Base-by-base conservation (phyloP, 176 grass and related monocot genomes). In the Oryza glaberrima region DNA sequence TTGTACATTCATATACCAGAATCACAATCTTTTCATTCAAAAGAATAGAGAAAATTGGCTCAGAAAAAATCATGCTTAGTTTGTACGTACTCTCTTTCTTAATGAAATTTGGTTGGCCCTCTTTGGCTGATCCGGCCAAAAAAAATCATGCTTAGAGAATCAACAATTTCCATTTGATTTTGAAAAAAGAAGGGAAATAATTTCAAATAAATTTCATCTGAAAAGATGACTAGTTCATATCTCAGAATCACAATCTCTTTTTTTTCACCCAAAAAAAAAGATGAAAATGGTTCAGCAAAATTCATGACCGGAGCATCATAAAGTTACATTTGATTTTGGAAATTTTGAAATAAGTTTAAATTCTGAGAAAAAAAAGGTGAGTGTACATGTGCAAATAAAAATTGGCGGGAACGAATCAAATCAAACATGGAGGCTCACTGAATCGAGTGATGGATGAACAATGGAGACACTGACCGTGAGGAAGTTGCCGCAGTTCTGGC, bases 401-500 rank as follows among this genome's bases (percentile, higher is more conserved):
- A n/a, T 58, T 19, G 54, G 54, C 17, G 54, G 54, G 54, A 58
- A n/a, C 0, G 7, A 58, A 58, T 58, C 4, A 14, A 14, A 56
- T 56, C 17, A 20, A 58, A 58, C 17, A 58, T 58, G 54, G 17
- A 20, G 17, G 0, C 4, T 12, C 9, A 1, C 49, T 11, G 8
- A 49, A 49, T 49, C 47, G 15, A 1, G 49, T 3, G 8, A 22
- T 7, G 25, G 46, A 44, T 48, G 51, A 25, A 8, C 49, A 47
- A 83, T 69, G 35, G 51, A 25, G 28, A 8, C 49, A 58, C 86
- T 69, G 79, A 94, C 92, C 47, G 89, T 89, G 66, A 94, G 72
- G 87, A 94, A 94, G 58, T 94, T 94, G 64, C 89, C 92, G 71
- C 76, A 84, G 73, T 94, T 94, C 84, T 91, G 89, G 7, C 92